phyloP scores from a whole-genome alignment of 202 grass and related monocot species.

The Thinopyrum obtusiflorum region DNA sequence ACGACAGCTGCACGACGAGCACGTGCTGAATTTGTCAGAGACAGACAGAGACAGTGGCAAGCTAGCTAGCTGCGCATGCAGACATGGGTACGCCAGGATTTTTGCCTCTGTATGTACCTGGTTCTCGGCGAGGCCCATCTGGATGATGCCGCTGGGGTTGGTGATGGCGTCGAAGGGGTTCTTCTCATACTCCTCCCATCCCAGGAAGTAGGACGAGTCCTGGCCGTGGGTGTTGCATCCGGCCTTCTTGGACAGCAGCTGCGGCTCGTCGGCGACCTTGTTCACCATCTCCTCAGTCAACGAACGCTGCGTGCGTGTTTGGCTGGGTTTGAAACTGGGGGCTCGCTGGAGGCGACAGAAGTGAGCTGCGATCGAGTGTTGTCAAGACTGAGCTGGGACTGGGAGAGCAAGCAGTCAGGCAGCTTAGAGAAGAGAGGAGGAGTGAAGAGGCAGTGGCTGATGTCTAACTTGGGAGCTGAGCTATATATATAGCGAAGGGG shows the following conservation, averaged over 20 bases:
- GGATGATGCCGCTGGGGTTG: slow-evolving; percentile 86
- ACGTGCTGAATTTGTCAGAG: too few relatives aligned
- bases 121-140: slow-evolving; percentile 99
- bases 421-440: not conserved
- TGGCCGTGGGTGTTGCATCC: slow-evolving; percentile 79
- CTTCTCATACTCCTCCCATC: slow-evolving; percentile 89
- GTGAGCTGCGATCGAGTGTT: not conserved
- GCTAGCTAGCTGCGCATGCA: too few relatives aligned
- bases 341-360: too few relatives aligned
- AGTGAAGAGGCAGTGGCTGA: not conserved
- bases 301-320: not conserved
- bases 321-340: not conserved
- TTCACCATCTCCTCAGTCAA: slow-evolving; percentile 31
- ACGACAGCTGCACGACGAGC: slow-evolving; percentile 52
- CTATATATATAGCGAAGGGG: slow-evolving; percentile 1
- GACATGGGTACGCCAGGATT: too few relatives aligned
- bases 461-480: not conserved
- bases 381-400: too few relatives aligned
- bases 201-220: slow-evolving; percentile 88
- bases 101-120: not conserved
- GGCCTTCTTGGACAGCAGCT: slow-evolving; percentile 78
- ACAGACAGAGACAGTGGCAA: too few relatives aligned
- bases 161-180: slow-evolving; percentile 61
- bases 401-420: not conserved
- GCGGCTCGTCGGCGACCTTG: slow-evolving; percentile 39